Evolutionary conservation across 257 asterid genomes (phyloP).

Genomic region (Capsicum chinense): DNA sequence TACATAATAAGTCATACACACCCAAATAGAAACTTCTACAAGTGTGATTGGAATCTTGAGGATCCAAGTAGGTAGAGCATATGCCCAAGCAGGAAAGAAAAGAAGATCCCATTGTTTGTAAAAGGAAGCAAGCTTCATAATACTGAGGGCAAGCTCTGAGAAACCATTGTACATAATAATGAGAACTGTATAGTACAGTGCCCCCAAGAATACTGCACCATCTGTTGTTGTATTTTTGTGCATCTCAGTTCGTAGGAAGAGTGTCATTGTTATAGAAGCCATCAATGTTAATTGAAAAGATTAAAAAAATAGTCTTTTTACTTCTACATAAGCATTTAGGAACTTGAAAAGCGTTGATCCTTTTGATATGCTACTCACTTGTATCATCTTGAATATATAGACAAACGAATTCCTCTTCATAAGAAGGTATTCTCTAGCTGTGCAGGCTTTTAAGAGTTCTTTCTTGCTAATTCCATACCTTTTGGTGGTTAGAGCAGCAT

Average conservation of each 20-base stretch:
- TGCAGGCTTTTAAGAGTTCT: conserved; percentile 71
- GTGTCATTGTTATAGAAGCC: conserved; percentile 66
- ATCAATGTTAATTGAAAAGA: conserved; percentile 54
- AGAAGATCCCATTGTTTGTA: conserved; percentile 84
- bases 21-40: conserved; percentile 44
- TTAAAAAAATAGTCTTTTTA: not conserved
- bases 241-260: conserved; percentile 62
- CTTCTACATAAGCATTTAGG: conserved; percentile 1
- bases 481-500: conserved; percentile 61
- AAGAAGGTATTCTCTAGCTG: conserved; percentile 63
- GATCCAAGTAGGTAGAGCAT: conserved; percentile 72
- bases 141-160: conserved; percentile 70
- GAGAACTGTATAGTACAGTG: conserved; percentile 60
- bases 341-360: not conserved
- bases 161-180: conserved; percentile 71
- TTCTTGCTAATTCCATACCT: conserved; percentile 73
- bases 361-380: conserved; percentile 48
- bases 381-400: conserved; percentile 67
- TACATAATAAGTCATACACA: conserved; percentile 54
- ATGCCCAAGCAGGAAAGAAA: conserved; percentile 82
- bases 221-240: conserved; percentile 50
- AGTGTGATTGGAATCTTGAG: conserved; percentile 68
- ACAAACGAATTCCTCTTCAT: conserved; percentile 80
- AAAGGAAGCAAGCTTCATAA: conserved; percentile 71
- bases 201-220: conserved; percentile 73